These are phyloP conservation scores for Aspergillus sp. DNA, from an alignment of 2,329 filamentous ascomycete genomes.

Conservation along the genomic window DNA sequence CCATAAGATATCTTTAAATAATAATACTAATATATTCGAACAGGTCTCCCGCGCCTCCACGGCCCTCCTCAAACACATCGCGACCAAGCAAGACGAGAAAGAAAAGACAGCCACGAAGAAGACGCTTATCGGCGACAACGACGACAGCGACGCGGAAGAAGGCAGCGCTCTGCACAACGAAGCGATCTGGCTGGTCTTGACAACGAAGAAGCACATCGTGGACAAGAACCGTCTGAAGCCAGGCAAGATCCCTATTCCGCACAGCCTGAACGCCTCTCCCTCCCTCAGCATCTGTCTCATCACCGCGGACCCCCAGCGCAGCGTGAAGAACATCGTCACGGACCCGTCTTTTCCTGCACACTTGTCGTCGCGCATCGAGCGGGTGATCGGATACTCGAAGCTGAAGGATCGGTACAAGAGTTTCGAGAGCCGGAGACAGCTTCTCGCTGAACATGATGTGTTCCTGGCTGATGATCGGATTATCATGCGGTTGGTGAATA, in stretches of 20 bases:
- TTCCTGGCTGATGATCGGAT: conserved; percentile 93
- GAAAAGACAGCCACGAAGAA: conserved; percentile 54
- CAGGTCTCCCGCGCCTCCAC: conserved; percentile 62
- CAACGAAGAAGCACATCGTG: conserved; percentile 66
- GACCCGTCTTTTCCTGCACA: conserved; percentile 69
- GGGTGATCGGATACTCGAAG: conserved; percentile 80
- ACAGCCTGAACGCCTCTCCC: conserved; percentile 69
- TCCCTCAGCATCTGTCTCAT: conserved; percentile 79
- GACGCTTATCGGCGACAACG: conserved; percentile 54
- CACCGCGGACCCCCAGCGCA: conserved; percentile 76
- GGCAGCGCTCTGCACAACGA: conserved; percentile 49
- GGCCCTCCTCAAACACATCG: conserved; percentile 61
- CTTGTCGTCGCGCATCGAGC: conserved; percentile 67
- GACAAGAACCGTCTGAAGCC: conserved; percentile 82
- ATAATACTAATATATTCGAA: conserved; percentile 11
- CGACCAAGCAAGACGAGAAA: conserved; percentile 51
- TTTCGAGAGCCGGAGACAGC: conserved; percentile 82
- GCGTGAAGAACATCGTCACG: conserved; percentile 85
- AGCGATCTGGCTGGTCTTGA: conserved; percentile 62
- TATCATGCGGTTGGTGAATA: conserved; percentile 67
- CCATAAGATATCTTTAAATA: no score
- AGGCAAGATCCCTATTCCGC: conserved; percentile 75
- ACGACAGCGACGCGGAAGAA: conserved; percentile 49
- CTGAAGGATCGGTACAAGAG: conserved; percentile 86
- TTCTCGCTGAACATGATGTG: conserved; percentile 83